Percentiles rank a stretch among this genome's conserved stretches.
Evolutionary conservation across 2,329 filamentous ascomycete genomes (phyloP).

Genomic region (Alternaria longipes): DNA sequence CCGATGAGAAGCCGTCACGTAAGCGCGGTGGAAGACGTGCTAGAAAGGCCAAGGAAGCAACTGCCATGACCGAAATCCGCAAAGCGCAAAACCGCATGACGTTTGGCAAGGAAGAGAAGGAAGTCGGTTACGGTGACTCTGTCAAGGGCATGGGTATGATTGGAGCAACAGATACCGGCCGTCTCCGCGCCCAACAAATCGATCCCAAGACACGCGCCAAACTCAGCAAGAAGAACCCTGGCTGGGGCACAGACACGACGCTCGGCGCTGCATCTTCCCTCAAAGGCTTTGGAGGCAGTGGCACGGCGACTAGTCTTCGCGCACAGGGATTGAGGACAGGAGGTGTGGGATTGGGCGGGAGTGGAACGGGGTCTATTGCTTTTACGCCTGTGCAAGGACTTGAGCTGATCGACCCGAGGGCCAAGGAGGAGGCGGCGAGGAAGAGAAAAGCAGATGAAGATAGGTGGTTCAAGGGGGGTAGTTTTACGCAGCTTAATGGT

Average conservation of each 20-base stretch:
- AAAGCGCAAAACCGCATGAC: slow-evolving; percentile 97
- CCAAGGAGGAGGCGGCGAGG: slow-evolving; percentile 83
- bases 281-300: slow-evolving; percentile 75
- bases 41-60: slow-evolving; percentile 94
- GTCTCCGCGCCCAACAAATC: slow-evolving; percentile 86
- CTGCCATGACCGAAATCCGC: slow-evolving; percentile 94
- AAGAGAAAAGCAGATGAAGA: slow-evolving; percentile 96
- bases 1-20: slow-evolving; percentile 88
- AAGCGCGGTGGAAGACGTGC: slow-evolving; percentile 92
- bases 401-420: slow-evolving; percentile 93
- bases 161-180: slow-evolving; percentile 85
- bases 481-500: slow-evolving; percentile 83
- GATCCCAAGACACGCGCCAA: slow-evolving; percentile 94
- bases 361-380: slow-evolving; percentile 83
- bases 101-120: slow-evolving; percentile 94
- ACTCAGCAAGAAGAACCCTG: slow-evolving; percentile 92
- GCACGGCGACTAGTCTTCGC: slow-evolving; percentile 73
- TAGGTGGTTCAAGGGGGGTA: slow-evolving; percentile 96
- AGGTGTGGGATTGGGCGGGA: slow-evolving; percentile 74
- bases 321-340: slow-evolving; percentile 81
- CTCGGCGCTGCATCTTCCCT: slow-evolving; percentile 69
- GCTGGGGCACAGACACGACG: slow-evolving; percentile 81
- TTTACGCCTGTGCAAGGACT: slow-evolving; percentile 96
- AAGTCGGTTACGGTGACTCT: slow-evolving; percentile 89
- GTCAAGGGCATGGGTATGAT: slow-evolving; percentile 96